Evolutionary conservation across 2,329 filamentous ascomycete species (phyloP), one percentile per base, ranked within the genome.

Genomic region (Cladophialophora chaetospira): DNA sequence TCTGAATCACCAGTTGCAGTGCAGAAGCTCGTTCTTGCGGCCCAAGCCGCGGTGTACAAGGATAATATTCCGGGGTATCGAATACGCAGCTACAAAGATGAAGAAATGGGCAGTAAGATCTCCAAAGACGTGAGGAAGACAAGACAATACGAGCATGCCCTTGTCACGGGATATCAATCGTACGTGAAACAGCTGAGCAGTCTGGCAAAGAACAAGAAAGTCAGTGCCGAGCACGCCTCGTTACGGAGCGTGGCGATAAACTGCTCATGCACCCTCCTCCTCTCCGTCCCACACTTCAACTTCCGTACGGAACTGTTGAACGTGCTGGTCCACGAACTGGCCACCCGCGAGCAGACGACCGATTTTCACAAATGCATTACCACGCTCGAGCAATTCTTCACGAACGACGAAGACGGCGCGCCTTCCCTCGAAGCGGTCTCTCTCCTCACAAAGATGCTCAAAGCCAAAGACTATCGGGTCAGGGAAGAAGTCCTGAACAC

Each of bases 61-160:
- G 94, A 97, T 73, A 83, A 97, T 44, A 97, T 99, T 57, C 94
- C 94, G 0, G 94, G 94, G 19, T 99, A 99, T 72, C 83, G 94
- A 59, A 97, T 99, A 77, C 87, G 94, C 15, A 88, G 91, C 1
- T 77, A 91, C 3, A 79, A 82, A 0, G 90, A 95, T 58, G 88
- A 91, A 28, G 85, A 87, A 42, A 80, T 87, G 68, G 82, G 83
- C 56, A 87, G 87, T 62, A 95, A 95, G 71, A 77, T 97, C 1
- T 96, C 92, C 4, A 97, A 96, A 71, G 94, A 97, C 25, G 91
- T 97, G 29, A 86, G 88, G 68, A 88, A 85, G 65, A 75, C 96
- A 61, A 84, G 92, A 53, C 79, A 84, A 42, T 99, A 92, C 70
- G 94, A 99, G 71, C 91, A 97, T 71, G 84, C 89, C 17, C 80